A percentile compares a stretch with the other conserved stretches of the same genome.
These are phyloP conservation scores for Backusella sp. DNA, from an alignment of 192 early-diverging fungal genomes.

Conservation along the genomic window DNA sequence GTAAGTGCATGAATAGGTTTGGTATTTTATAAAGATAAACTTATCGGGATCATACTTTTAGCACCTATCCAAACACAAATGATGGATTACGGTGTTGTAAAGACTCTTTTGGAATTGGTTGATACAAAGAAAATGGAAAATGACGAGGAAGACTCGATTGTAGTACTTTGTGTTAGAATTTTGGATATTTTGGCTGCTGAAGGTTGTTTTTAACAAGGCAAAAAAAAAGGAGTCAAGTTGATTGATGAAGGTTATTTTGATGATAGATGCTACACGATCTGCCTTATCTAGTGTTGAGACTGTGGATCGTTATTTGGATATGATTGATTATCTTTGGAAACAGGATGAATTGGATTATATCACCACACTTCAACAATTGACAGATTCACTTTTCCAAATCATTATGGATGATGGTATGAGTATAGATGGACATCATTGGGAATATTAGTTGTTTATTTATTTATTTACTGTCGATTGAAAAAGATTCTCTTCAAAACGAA, in stretches of 20 bases:
- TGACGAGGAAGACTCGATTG: conserved; percentile 15
- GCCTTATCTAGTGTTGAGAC: conserved; percentile 8
- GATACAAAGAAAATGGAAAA: conserved; percentile 20
- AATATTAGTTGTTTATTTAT: neutral
- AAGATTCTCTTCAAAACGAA: conserved; percentile 40
- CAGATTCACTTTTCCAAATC: conserved; percentile 36
- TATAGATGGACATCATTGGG: neutral
- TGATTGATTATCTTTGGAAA: conserved; percentile 29
- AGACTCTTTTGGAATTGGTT: conserved; percentile 14
- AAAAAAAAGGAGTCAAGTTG: neutral
- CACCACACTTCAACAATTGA: conserved; percentile 19
- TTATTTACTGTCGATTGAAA: neutral
- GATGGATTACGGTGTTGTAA: conserved; percentile 17
- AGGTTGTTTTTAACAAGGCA: conserved; percentile 7
- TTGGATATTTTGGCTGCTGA: conserved; percentile 21
- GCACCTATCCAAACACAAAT: conserved; percentile 44
- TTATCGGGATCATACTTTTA: neutral
- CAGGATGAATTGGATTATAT: conserved; percentile 23
- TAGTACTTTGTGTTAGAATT: conserved; percentile 22
- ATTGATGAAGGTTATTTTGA: neutral
- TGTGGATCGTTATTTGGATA: conserved; percentile 8
- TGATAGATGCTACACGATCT: conserved; percentile 4
- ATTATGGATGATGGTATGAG: conserved; percentile 39
- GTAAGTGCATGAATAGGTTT: conserved; percentile 27
- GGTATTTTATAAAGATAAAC: neutral